Evolutionary conservation across 208 protist genomes (phyloP), one percentile per base, ranked within the genome.

Genomic region (Entamoeba nuttalli): DNA sequence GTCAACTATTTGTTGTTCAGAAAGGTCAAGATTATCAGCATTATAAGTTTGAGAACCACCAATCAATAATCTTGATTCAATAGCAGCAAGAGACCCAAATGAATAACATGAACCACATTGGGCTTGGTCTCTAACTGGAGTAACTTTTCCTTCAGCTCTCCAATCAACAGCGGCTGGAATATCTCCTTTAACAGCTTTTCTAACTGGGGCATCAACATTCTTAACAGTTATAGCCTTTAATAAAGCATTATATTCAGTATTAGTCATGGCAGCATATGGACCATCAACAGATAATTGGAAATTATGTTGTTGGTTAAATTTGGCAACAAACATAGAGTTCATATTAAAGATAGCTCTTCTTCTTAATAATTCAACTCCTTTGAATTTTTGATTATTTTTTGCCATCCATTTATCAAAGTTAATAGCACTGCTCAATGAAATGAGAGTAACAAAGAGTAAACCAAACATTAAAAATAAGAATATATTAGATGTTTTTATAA

Each of bases 91-190:
- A 30, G 50, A 11, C 0, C 17, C 35, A 52, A 71, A 71, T 35
- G 94, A 14, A 17, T 53, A 95, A 52, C 94, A 95, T 25, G 51
- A 95, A n/a, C 94, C 94, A 93, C 94, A 95, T 52, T 41, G 19
- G 7, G 50, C 94, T 52, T 95, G 94, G n/a, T 95, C 48, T 52
- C 69, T 51, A 21, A 95, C 7, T 11, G 94, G 41, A 11, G 84
- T 3, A 11, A 95, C 48, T 25, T 55, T 57, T 52, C 51, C 94
- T 62, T 50, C 5, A 17, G 48, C 30, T 94, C 93, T 94, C 93
- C 93, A 94, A 53, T 51, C 50, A 53, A 94, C 14, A 15, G 93
- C 9, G 0, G 0, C 11, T 51, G 93, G 93, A 14, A 94, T 48
- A 25, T 51, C 3, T 5, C 3, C 0, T 30, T 48, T 94, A 3